Base-by-base conservation (phyloP, 345 rosid species). In the Syzygium aqueum region DNA sequence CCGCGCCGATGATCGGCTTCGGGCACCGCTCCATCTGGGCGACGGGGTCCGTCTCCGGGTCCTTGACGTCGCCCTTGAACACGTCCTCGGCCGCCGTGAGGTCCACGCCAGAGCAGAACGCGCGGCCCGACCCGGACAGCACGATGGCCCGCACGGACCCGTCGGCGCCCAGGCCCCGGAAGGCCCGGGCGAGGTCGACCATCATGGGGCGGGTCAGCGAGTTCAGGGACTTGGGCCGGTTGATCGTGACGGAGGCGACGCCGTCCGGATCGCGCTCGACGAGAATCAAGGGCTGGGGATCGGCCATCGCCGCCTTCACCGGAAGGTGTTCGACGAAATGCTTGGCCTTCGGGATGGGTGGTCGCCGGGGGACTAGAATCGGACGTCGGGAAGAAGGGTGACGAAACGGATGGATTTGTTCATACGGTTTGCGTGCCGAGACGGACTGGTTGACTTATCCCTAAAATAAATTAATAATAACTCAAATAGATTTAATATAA, bases 21-120 rank as follows among this genome's bases (percentile, higher is more conserved):
- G 89, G 86, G 86, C 96, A 95, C 33, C 73, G 93, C 83, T 95
- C 99, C 99, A 97, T 97, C 89, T 97, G 99, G 13, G 88, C 89
- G 4, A 95, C 94, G 43, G 94, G 94, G 87, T 97, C 96, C 25
- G 92, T 7, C 85, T 96, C 98, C 85, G 88, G 88, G 87, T 96
- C 99, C 92, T 95, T 97, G 6, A 96, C 98, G 88, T 96, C 98
- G 19, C 99, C 99, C 80, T 97, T 96, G 89, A 97, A 97, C 54
- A 97, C 96, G 15, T 93, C 93, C 91, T 96, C 98, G 7, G 98
- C 99, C 8, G 94, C 93, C 28, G 95, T 97, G 87, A 96, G 92
- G 89, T 97, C 99, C 10, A 96, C 94, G 22, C 99, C 99, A 11
- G 99, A 92, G 89, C 99, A 97, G 89, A 96, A 97, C 14, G 99